Base-by-base conservation (phyloP, 345 rosid genomes). In the Salix koriyanagi region DNA sequence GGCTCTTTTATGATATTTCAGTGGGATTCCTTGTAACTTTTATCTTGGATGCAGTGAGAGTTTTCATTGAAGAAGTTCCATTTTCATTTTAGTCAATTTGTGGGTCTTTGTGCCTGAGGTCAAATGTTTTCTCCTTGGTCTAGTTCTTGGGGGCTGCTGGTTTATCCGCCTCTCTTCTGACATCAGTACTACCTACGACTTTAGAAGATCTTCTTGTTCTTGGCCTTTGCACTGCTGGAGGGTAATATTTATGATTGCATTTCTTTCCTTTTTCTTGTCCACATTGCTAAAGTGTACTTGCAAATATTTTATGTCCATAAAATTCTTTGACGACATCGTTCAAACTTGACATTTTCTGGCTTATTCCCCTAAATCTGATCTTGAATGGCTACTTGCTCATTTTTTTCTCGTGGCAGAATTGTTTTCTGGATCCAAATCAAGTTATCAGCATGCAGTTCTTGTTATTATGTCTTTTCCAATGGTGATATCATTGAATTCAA, bases 221-320 rank as follows among this genome's bases (percentile, higher is more conserved):
- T 37, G 92, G 94, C 75, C 89, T 96, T 76, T 96, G 97, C 82
- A 93, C 98, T n/a, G 96, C 96, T 74, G 98, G 96, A 83, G 99
- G 99, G 98, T 96, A 88, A 70, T 67, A 39, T 69, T 18, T 77
- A 81, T 74, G 71, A 78, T 70, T 69, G 70, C 11, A 28, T 26
- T 21, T 69, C 69, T 25, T 75, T 44, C 42, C 1, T 18, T 37
- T 44, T 39, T 30, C 46, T 69, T 36, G 19, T 26, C 13, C 30
- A 7, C 9, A 13, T 34, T 60, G 19, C 62, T 9, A 23, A 65
- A 19, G 26, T 32, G 2, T 48, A 15, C 56, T 67, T 68, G 7
- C 60, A 67, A 37, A 54, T 48, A 14, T 48, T 34, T 50, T 76
- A 4, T 30, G 32, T 44, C 1, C 16, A 26, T 72, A 0, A 58